Conservation (phyloP, 805 yeast species). For the Pichia ethanolica region DNA sequence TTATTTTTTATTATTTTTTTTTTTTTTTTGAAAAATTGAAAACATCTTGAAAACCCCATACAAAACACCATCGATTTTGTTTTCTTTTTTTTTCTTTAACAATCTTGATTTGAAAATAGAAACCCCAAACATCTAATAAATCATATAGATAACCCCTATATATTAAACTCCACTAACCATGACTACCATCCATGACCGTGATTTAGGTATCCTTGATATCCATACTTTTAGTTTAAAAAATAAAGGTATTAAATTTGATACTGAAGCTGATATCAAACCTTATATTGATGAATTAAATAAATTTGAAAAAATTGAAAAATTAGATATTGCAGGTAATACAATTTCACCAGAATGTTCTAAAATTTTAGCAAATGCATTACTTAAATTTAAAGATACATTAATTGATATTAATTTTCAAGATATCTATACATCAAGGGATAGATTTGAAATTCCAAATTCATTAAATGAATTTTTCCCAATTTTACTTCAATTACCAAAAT, state of each 20-base stretch:
- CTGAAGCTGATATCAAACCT: constrained; percentile 66
- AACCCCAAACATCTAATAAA: no score
- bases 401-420: constrained; percentile 81
- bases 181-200: constrained; percentile 30
- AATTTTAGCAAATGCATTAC: constrained; percentile 52
- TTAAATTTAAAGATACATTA: constrained; percentile 36
- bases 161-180: no score
- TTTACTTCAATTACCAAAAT: constrained; percentile 57
- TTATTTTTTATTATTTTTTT: no score
- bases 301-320: constrained; percentile 35
- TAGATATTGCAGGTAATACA: constrained; percentile 90
- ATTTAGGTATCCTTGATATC: constrained; percentile 35
- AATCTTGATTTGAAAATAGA: no score
- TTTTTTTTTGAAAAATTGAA: no score
- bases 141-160: no score
- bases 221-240: constrained; percentile 61
- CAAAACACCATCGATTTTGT: no score
- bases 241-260: constrained; percentile 67
- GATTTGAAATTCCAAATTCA: constrained; percentile 88
- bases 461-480: constrained; percentile 67
- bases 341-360: constrained; percentile 86
- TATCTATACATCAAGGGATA: constrained; percentile 88
- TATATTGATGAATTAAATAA: constrained; percentile 48
- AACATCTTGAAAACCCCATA: no score
- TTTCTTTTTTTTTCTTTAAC: no score